phyloP scores from a whole-genome alignment of 169 alveolate species.

The Plasmodium sp. region DNA sequence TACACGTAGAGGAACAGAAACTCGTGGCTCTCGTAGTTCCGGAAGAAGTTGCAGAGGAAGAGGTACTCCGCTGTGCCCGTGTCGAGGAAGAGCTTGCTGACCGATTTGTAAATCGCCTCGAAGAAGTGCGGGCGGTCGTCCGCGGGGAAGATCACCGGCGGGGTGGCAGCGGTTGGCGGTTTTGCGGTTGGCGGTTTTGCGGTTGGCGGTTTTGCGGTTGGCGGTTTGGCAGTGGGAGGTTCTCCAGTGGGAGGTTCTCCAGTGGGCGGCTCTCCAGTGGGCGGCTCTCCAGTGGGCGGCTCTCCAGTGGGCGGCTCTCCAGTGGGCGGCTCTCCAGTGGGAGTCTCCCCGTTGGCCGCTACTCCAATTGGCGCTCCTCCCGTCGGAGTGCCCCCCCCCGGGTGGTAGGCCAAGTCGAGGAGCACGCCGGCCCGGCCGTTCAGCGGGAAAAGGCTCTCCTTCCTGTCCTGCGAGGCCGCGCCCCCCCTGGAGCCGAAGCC shows the following conservation, averaged over 20 bases:
- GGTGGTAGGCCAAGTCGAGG: constrained; percentile 10
- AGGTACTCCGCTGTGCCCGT: constrained; percentile 79
- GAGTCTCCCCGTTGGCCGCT: no score
- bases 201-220: no score
- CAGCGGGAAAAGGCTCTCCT: constrained; percentile 23
- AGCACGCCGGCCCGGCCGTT: constrained; percentile 24
- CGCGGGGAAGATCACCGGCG: constrained; percentile 7
- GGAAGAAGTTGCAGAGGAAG: constrained; percentile 75
- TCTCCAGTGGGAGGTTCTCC: no score
- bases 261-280: background rate
- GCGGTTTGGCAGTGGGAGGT: no score
- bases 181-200: no score
- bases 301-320: no score
- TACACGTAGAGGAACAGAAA: constrained; percentile 41
- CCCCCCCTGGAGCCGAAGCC: constrained; percentile 28
- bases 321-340: background rate
- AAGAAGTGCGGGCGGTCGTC: constrained; percentile 35
- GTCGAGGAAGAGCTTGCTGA: constrained; percentile 78
- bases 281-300: no score
- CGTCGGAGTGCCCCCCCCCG: background rate
- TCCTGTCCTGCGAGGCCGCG: background rate
- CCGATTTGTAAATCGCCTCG: constrained; percentile 79
- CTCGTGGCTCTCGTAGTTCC: constrained; percentile 39
- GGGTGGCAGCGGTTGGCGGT: background rate
- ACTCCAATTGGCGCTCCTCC: no score